Conservation (phyloP, 2,329 filamentous ascomycete species). For the Aspergillus chevalieri region DNA sequence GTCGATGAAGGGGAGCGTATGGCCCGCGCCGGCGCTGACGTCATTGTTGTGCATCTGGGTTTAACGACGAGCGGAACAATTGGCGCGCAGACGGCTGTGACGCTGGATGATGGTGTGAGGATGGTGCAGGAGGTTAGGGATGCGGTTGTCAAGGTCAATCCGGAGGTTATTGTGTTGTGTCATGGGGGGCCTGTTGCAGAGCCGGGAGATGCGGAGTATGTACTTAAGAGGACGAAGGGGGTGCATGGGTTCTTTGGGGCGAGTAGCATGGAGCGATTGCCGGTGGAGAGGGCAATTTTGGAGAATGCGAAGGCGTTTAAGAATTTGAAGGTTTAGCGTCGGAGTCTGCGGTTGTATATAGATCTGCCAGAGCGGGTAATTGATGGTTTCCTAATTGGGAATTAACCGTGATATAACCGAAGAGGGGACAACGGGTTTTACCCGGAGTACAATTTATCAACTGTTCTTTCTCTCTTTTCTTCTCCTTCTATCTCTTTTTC, state of each 20-base stretch:
- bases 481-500: not conserved
- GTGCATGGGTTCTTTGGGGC: constrained; percentile 69
- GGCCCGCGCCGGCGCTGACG: constrained; percentile 59
- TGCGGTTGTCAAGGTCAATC: constrained; percentile 50
- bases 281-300: constrained; percentile 61
- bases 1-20: constrained; percentile 57
- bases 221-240: constrained; percentile 54
- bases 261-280: constrained; percentile 62
- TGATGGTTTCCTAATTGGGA: constrained; percentile 17
- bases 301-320: constrained; percentile 54
- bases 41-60: constrained; percentile 64
- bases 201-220: constrained; percentile 58
- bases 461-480: not conserved
- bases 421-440: not conserved
- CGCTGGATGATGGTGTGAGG: constrained; percentile 57
- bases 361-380: not conserved
- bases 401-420: constrained; percentile 13
- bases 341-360: not conserved
- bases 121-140: constrained; percentile 60
- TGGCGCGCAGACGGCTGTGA: constrained; percentile 56
- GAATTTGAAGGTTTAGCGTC: constrained; percentile 20
- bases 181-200: constrained; percentile 64
- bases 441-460: not conserved
- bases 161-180: constrained; percentile 61
- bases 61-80: constrained; percentile 60